Conservation (phyloP, 495 filamentous ascomycete species). For the Rusavskia elegans region DNA sequence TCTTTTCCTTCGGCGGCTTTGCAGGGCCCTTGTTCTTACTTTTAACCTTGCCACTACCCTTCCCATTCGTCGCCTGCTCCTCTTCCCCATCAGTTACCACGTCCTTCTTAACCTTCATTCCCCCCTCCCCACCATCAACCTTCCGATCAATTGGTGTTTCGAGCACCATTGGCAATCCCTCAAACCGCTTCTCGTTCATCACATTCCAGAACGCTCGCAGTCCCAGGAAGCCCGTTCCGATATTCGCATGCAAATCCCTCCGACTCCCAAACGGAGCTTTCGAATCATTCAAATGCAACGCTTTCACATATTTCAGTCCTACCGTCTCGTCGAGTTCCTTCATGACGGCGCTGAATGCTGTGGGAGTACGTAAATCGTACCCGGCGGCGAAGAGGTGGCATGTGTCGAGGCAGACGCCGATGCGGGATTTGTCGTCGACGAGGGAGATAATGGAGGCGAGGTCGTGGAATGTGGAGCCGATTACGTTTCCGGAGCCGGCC, state of each 20-base stretch:
- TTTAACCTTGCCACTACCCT: constrained; percentile 3
- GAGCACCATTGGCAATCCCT: constrained; percentile 75
- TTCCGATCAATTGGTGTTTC: constrained; percentile 80
- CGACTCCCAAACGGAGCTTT: constrained; percentile 69
- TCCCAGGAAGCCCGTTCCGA: constrained; percentile 83
- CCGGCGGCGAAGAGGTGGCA: constrained; percentile 91
- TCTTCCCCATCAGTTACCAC: not conserved
- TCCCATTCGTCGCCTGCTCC: not conserved
- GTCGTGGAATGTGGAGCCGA: constrained; percentile 73
- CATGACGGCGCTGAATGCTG: constrained; percentile 57
- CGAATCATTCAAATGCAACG: constrained; percentile 85
- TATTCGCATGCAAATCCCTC: constrained; percentile 83
- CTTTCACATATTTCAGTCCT: constrained; percentile 62
- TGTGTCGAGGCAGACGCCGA: constrained; percentile 92
- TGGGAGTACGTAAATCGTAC: constrained; percentile 69
- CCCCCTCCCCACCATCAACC: constrained; percentile 14
- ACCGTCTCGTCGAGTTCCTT: constrained; percentile 63
- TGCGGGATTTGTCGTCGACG: constrained; percentile 67
- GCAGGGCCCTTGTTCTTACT: constrained; percentile 10
- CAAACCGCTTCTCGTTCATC: constrained; percentile 65
- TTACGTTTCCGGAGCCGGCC: constrained; percentile 78
- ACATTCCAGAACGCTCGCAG: constrained; percentile 80
- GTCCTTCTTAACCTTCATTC: not conserved
- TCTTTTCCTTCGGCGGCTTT: constrained; percentile 18
- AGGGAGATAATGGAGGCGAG: constrained; percentile 65